Percentiles rank a stretch among this genome's conserved stretches.
Evolutionary conservation across 129 eudicot genomes (phyloP).

Genomic region (Flaveria bidentis): DNA sequence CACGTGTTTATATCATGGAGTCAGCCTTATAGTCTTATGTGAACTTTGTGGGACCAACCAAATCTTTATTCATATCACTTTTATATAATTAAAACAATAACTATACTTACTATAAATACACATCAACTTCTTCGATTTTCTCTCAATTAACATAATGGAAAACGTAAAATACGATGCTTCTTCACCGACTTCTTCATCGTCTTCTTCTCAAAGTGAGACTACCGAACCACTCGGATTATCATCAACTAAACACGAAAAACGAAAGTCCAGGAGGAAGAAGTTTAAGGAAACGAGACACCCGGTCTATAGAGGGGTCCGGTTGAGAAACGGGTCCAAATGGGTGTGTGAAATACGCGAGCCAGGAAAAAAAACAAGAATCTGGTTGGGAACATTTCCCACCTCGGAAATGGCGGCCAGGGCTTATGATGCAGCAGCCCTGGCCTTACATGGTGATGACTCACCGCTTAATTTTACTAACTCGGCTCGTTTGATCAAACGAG

Average conservation of each 20-base stretch:
- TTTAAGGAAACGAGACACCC: conserved; percentile 47
- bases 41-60: conserved; percentile 27
- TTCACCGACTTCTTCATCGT: conserved; percentile 31
- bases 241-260: not conserved
- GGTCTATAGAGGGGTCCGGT: conserved; percentile 39
- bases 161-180: conserved; percentile 24
- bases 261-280: conserved; percentile 39
- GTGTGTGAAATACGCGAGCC: conserved; percentile 51
- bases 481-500: conserved; percentile 22
- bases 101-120: not conserved
- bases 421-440: conserved; percentile 41
- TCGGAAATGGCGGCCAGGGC: conserved; percentile 57
- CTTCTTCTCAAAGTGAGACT: conserved; percentile 17
- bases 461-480: conserved; percentile 39
- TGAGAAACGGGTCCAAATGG: conserved; percentile 43
- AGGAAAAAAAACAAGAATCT: conserved; percentile 39
- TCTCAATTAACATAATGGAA: conserved; percentile 24
- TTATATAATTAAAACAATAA: not conserved
- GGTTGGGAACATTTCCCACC: conserved; percentile 52
- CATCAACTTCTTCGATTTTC: conserved; percentile 1
- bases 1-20: not conserved
- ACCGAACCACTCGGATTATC: not conserved
- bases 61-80: not conserved
- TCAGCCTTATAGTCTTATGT: not conserved
- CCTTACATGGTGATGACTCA: conserved; percentile 38